Conservation (phyloP, 129 eudicot species). For the Saposhnikovia divaricata region DNA sequence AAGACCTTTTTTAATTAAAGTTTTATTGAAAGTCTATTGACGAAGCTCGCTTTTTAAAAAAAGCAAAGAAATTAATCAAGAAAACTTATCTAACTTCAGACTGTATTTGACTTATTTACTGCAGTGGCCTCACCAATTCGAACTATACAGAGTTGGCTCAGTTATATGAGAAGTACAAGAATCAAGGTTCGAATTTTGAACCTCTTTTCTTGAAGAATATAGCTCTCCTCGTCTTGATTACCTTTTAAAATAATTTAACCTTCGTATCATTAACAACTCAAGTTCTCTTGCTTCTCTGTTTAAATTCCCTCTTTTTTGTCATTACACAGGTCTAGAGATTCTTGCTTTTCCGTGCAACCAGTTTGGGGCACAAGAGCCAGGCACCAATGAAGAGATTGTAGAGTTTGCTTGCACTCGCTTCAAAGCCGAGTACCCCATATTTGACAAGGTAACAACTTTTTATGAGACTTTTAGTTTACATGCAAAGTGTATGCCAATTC, state of each 20-base stretch:
- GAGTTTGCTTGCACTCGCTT: constrained; percentile 14
- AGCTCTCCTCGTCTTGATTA: not conserved
- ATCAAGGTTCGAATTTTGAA: not conserved
- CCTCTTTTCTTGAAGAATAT: not conserved
- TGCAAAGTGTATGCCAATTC: not conserved
- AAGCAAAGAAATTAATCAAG: not conserved
- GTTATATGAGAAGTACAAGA: constrained; percentile 7
- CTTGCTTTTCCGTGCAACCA: constrained; percentile 12
- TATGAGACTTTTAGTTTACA: not conserved
- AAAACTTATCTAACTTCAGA: not conserved
- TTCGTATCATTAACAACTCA: not conserved
- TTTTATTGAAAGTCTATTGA: not conserved
- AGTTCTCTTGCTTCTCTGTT: not conserved
- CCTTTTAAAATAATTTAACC: not conserved
- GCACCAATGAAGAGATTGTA: constrained; percentile 12
- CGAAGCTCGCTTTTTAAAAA: not conserved
- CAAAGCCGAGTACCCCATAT: constrained; percentile 11
- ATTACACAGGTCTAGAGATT: not conserved
- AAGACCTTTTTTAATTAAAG: not conserved
- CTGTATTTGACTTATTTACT: not conserved
- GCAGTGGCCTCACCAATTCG: constrained; percentile 11
- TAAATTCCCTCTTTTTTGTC: not conserved
- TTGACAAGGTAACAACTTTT: constrained; percentile 1
- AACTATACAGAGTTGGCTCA: constrained; percentile 12
- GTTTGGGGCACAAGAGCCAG: constrained; percentile 9